Evolutionary conservation across 164 flowering plant species (phyloP).

Genomic region (Protea cynaroides): DNA sequence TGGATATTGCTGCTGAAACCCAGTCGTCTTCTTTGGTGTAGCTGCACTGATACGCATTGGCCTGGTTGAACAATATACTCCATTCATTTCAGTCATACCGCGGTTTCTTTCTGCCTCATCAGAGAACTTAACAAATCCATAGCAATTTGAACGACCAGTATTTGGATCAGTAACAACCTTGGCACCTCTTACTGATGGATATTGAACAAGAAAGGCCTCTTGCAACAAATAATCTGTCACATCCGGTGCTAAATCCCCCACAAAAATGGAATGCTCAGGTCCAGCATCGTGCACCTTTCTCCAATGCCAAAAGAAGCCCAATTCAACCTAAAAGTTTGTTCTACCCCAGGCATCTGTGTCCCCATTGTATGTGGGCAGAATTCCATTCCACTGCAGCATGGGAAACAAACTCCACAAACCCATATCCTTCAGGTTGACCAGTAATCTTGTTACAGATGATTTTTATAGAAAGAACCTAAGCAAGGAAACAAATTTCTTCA

Average conservation of each 20-base stretch:
- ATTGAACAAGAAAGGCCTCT: conserved; percentile 75
- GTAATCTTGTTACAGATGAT: conserved; percentile 90
- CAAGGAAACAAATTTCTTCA: background rate
- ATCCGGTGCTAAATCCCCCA: conserved; percentile 97
- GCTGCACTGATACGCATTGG: conserved; percentile 99
- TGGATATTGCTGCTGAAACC: conserved; percentile 57
- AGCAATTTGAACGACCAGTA: conserved; percentile 93
- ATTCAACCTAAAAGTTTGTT: conserved; percentile 74
- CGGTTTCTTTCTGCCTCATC: conserved; percentile 92
- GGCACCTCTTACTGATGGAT: conserved; percentile 95
- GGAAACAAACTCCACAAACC: conserved; percentile 84
- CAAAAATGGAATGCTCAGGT: conserved; percentile 97
- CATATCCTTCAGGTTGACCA: conserved; percentile 97
- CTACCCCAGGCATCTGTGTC: conserved; percentile 90
- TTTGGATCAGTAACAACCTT: conserved; percentile 95
- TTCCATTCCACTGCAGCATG: conserved; percentile 86
- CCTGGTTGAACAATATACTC: conserved; percentile 84
- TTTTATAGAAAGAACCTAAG: conserved; percentile 76
- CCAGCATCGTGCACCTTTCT: conserved; percentile 80
- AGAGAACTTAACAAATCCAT: conserved; percentile 94
- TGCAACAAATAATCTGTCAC: conserved; percentile 94
- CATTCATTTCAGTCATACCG: conserved; percentile 97
- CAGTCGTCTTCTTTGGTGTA: conserved; percentile 79
- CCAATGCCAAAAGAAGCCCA: conserved; percentile 99
- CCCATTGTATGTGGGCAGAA: conserved; percentile 82